Evolutionary conservation across 108 stramenopile species (phyloP).

Genomic region (Skeletonema menzelii): DNA sequence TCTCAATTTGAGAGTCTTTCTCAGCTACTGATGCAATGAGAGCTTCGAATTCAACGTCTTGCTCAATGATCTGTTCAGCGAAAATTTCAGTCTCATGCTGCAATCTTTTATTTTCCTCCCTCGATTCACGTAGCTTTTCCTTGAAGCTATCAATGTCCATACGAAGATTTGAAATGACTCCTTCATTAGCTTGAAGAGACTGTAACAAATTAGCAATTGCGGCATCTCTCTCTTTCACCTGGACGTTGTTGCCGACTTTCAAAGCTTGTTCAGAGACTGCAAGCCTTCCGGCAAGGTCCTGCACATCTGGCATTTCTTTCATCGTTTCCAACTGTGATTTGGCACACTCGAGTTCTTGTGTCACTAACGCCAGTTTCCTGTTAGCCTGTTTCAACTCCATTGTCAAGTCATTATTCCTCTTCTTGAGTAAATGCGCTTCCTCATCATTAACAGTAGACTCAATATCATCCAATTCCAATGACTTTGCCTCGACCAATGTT

Average conservation of each 20-base stretch:
- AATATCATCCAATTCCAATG: conserved; percentile 35
- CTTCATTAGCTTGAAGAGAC: conserved; percentile 40
- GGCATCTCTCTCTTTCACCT: conserved; percentile 46
- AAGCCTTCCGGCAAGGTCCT: conserved; percentile 38
- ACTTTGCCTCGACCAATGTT: conserved; percentile 29
- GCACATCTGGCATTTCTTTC: conserved; percentile 31
- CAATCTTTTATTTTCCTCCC: conserved; percentile 58
- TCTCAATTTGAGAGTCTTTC: conserved; percentile 31
- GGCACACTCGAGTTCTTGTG: conserved; percentile 32
- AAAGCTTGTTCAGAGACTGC: conserved; percentile 33
- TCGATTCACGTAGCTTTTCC: conserved; percentile 14
- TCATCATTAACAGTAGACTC: conserved; percentile 44
- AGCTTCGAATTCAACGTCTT: conserved; percentile 77
- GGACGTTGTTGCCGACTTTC: conserved; percentile 26
- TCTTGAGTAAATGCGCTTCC: conserved; percentile 32
- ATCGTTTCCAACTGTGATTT: conserved; percentile 23
- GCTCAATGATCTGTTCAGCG: conserved; percentile 86
- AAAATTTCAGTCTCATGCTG: conserved; percentile 84
- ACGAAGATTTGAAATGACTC: conserved; percentile 24
- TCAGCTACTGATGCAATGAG: conserved; percentile 39
- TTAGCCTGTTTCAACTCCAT: conserved; percentile 27
- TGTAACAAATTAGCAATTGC: conserved; percentile 45
- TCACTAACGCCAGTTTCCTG: conserved; percentile 19
- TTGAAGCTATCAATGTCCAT: conserved; percentile 43
- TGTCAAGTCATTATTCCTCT: conserved; percentile 20